Conservation (phyloP, 306 rosid genomes). For the Lathyrus oleraceus region DNA sequence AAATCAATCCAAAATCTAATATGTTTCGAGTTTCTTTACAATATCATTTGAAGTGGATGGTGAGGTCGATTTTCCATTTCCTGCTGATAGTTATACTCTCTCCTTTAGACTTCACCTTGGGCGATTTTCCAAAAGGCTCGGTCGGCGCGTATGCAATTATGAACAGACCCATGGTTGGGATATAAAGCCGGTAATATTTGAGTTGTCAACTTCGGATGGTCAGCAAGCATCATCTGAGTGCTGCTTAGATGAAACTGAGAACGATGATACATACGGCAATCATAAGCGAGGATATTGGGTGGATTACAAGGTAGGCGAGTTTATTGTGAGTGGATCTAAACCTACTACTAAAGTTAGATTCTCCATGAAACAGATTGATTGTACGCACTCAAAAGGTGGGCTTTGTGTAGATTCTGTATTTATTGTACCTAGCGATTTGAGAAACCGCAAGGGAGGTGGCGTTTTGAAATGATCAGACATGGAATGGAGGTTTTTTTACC, state of each 20-base stretch:
- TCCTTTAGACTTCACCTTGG: constrained; percentile 90
- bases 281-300: constrained; percentile 87
- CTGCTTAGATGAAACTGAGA: constrained; percentile 66
- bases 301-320: constrained; percentile 96
- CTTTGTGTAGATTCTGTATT: constrained; percentile 91
- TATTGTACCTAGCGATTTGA: constrained; percentile 72
- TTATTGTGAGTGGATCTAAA: constrained; percentile 57
- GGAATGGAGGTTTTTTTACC: constrained; percentile 34
- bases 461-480: constrained; percentile 43
- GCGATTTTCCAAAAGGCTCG: constrained; percentile 74
- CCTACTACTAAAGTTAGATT: constrained; percentile 71
- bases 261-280: constrained; percentile 52
- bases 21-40: no score
- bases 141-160: constrained; percentile 71
- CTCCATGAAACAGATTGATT: constrained; percentile 97
- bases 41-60: constrained; percentile 96
- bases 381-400: constrained; percentile 96
- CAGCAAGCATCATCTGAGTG: constrained; percentile 62
- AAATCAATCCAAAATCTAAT: no score
- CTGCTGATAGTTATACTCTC: constrained; percentile 79
- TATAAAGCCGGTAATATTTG: constrained; percentile 71
- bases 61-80: constrained; percentile 68
- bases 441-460: constrained; percentile 54
- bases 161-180: constrained; percentile 98
- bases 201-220: constrained; percentile 73